Evolutionary conservation across 2,329 filamentous ascomycete species (phyloP), one percentile per base, ranked within the genome.

Genomic region (Exophiala alcalophila): DNA sequence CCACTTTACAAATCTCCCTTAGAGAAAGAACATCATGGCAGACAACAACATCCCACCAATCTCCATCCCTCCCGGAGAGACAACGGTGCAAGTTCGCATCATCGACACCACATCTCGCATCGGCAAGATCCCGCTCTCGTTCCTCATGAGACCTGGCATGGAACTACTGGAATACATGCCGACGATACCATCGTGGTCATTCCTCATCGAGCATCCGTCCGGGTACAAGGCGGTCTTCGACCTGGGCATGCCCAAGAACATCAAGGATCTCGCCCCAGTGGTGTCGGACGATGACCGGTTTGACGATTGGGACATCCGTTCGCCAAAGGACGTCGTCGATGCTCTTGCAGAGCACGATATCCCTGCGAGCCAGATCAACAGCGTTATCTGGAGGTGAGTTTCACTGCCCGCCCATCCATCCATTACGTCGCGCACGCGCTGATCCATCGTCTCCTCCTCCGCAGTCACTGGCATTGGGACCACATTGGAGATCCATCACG

Each of bases 401-500:
- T 8, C 15, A 10, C 16, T 6, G 7, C 18, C 53, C 25, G 48
- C 60, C n/a, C n/a, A n/a, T n/a, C n/a, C n/a, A n/a, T n/a, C n/a
- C n/a, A n/a, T n/a, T n/a, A n/a, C n/a, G n/a, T n/a, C n/a, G n/a
- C n/a, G n/a, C n/a, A n/a, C n/a, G n/a, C n/a, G n/a, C n/a, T n/a
- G n/a, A n/a, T n/a, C n/a, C n/a, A n/a, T n/a, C n/a, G n/a, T n/a
- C n/a, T n/a, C n/a, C n/a, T n/a, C 18, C 51, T 59, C 26, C 57
- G 50, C 48, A 49, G 57, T 44, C 61, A 63, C 35, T 54, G 56
- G 20, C 49, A 52, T 30, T 52, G 37, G 14, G 49, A 78, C 52
- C 76, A 79, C 41, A 69, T 67, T 7, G 77, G 75, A 0, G 69
- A 77, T 40, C 63, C 68, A 0, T 65, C 68, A 0, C 59, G 57